Evolutionary conservation across 768 basidiomycete species (phyloP).

Genomic region (Tricholoma sp.): DNA sequence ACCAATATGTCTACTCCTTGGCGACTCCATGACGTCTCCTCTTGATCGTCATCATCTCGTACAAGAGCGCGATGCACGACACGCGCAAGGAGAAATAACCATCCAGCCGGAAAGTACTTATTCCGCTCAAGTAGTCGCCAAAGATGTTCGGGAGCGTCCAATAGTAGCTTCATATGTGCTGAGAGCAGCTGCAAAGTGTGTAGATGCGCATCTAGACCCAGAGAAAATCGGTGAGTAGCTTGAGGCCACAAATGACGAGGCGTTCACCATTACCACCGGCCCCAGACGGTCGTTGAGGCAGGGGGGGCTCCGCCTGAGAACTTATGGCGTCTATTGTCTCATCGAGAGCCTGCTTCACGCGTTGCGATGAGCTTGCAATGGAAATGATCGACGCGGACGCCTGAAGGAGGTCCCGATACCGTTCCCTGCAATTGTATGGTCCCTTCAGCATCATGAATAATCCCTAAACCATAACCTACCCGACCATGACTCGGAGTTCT

Average conservation of each 20-base stretch:
- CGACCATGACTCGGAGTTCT: constrained; percentile 86
- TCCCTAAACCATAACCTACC: constrained; percentile 50
- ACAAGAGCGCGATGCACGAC: constrained; percentile 78
- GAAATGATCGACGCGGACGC: constrained; percentile 82
- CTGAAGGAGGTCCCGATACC: constrained; percentile 82
- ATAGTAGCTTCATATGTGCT: constrained; percentile 85
- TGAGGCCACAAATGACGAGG: neutral
- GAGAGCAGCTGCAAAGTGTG: constrained; percentile 69
- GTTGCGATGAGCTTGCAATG: constrained; percentile 63
- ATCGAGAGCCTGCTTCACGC: constrained; percentile 57
- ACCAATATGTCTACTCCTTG: constrained; percentile 64
- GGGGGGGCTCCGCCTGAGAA: constrained; percentile 39
- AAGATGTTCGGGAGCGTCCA: constrained; percentile 89
- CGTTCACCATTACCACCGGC: constrained; percentile 38
- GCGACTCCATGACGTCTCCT: constrained; percentile 53
- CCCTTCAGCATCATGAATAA: constrained; percentile 15
- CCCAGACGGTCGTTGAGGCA: constrained; percentile 35
- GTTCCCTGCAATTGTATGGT: constrained; percentile 71
- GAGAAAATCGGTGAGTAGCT: neutral
- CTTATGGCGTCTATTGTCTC: constrained; percentile 54
- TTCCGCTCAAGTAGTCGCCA: constrained; percentile 84
- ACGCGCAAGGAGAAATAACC: constrained; percentile 81
- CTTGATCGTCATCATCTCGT: constrained; percentile 58
- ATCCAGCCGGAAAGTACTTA: constrained; percentile 77
- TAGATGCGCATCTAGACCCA: constrained; percentile 55